Base-by-base conservation (phyloP, 257 asterid species). In the Asclepias syriaca region DNA sequence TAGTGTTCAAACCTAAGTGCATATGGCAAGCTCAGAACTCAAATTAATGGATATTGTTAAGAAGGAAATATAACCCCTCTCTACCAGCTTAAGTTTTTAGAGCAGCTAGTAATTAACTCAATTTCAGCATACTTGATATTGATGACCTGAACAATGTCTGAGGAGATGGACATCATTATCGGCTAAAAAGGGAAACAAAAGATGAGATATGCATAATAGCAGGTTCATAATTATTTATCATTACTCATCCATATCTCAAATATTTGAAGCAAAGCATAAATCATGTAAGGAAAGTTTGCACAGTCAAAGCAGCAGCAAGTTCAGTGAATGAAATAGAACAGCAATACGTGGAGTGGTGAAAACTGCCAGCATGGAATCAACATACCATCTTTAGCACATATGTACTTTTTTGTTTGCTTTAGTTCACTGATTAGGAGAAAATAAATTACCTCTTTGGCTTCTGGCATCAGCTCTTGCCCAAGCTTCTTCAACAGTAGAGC, bases 401-500 rank as follows among this genome's bases (percentile, higher is more conserved):
- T 19, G 45, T 13, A 48, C 16, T 14, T 65, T 18, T 48, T 32
- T 45, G 21, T 19, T 40, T 53, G 34, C 37, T 43, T 43, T 54
- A n/a, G 68, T 39, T 9, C 19, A 43, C 58, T 39, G 58, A 39
- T 65, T 34, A 74, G 65, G 79, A 22, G 19, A 45, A 61, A 66
- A 39, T 39, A 61, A 8, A 45, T 22, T 85, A 95, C 99, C 96
- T 92, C 95, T 84, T 95, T 90, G 77, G 97, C 99, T 88, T 95
- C 81, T 80, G 92, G 98, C 98, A 95, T 85, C 82, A 95, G 99
- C 82, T 90, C 97, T 77, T 71, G 85, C 40, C 99, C 99, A 71
- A 95, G 89, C 85, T 95, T 95, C 90, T 95, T 95, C 83, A 95
- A 80, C 68, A 95, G 76, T 77, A 95, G 79, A 59, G 87, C 96